Evolutionary conservation across 2,329 filamentous ascomycete genomes (phyloP), one percentile per base, ranked within the genome.

Genomic region (Scorias spongiosa): DNA sequence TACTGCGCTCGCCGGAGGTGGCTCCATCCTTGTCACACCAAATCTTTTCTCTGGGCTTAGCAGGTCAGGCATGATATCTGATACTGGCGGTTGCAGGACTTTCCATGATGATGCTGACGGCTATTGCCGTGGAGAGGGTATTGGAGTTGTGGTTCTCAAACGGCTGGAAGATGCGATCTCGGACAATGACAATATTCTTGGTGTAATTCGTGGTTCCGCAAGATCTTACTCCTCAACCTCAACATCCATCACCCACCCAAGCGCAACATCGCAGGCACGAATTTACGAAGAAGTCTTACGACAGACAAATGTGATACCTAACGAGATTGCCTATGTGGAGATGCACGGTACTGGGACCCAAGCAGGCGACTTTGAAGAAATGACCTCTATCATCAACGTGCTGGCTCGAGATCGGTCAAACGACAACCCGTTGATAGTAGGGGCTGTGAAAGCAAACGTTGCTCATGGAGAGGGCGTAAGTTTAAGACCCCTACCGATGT

Each of bases 291-390:
- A 48, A 18, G 46, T 57, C 3, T 38, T 57, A 8, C 39, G 43
- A 11, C 44, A 56, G 42, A 53, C 57, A 42, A 51, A 49, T 11
- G 45, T 55, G 10, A 44, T 56, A 32, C 46, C 52, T 5, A 29
- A 50, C 26, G 52, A 57, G 29, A 45, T 54, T 29, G 49, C 41
- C 14, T 57, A 56, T 44, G 51, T 59, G 12, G 58, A 61, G 42
- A 51, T 60, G 37, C 58, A 61, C 42, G 53, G 55, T n/a, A 63
- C 59, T 10, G 60, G 59, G 9, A 61, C 58, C 45, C 54, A 61
- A 47, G 56, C 56, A 20, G 57, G 57, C 9, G 59, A 62, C 40
- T 45, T 46, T 6, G 49, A 45, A 8, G 59, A 62, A 39, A 57
- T 57, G 32, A 15, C 41, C 1, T 53, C 52, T 2, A 53, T 62